These are phyloP conservation scores for Vittaforma corneae DNA, from an alignment of 371 early-diverging fungal species.

Conservation along the genomic window DNA sequence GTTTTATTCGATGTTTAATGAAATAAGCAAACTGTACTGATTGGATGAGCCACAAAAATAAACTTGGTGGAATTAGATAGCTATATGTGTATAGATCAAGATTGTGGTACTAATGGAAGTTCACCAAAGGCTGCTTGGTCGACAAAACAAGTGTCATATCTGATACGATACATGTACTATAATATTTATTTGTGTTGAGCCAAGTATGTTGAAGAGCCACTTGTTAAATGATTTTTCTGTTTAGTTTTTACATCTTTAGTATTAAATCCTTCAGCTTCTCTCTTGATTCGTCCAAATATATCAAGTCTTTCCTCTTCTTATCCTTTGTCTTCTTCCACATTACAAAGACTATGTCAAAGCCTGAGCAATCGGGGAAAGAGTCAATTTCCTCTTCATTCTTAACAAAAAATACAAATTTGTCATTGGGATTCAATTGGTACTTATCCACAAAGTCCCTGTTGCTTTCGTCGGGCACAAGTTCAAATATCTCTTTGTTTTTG, in stretches of 20 bases:
- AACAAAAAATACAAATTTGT: conserved; percentile 14
- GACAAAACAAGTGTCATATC: neutral
- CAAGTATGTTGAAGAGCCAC: too few relatives aligned
- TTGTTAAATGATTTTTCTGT: too few relatives aligned
- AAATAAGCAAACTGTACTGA: too few relatives aligned
- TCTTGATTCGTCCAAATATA: conserved; percentile 5
- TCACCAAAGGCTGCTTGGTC: neutral
- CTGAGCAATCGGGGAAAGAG: neutral
- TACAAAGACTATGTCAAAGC: conserved; percentile 16
- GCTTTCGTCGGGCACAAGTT: neutral
- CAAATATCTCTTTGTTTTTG: conserved; percentile 2
- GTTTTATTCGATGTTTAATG: conserved; percentile 56
- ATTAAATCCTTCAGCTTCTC: neutral
- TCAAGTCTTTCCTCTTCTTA: neutral
- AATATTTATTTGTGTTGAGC: neutral
- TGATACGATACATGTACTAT: neutral
- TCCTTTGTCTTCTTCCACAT: conserved; percentile 1
- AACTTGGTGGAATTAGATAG: too few relatives aligned
- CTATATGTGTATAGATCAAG: conserved; percentile 22
- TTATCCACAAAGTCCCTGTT: conserved; percentile 7
- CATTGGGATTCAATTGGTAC: conserved; percentile 7
- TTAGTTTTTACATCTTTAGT: neutral
- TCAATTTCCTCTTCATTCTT: conserved; percentile 10
- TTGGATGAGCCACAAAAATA: too few relatives aligned
- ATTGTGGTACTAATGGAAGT: conserved; percentile 25